These are phyloP conservation scores for Trichosanthes cucumerina DNA, from an alignment of 306 rosid genomes.

Conservation along the genomic window DNA sequence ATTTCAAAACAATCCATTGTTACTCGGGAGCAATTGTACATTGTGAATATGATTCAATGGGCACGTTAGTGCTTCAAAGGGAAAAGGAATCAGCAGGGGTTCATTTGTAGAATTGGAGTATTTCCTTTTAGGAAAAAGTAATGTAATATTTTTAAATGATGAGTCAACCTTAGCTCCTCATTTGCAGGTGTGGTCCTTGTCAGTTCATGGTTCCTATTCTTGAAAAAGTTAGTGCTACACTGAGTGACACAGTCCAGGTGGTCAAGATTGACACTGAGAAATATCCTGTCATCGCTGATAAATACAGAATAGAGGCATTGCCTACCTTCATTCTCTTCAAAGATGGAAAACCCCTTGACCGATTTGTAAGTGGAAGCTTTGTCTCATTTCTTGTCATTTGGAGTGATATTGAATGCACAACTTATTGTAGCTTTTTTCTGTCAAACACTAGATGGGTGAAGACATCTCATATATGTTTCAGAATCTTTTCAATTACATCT, in stretches of 20 bases:
- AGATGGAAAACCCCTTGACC: constrained; percentile 69
- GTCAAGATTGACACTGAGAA: constrained; percentile 93
- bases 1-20: not conserved
- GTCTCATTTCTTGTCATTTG: not conserved
- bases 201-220: constrained; percentile 89
- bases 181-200: constrained; percentile 96
- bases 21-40: not conserved
- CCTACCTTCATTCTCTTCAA: constrained; percentile 86
- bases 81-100: not conserved
- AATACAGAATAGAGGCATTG: constrained; percentile 73
- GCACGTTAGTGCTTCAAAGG: not conserved
- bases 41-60: not conserved
- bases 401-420: not conserved
- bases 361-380: constrained; percentile 56
- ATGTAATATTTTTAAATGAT: not conserved
- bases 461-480: not conserved
- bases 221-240: constrained; percentile 52
- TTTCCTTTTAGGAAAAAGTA: not conserved
- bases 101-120: not conserved
- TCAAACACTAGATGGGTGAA: not conserved
- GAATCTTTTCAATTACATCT: not conserved
- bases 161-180: constrained; percentile 13
- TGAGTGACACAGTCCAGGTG: constrained; percentile 54
- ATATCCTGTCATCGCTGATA: constrained; percentile 68
- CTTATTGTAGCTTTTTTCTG: not conserved